These are phyloP conservation scores for Podaxis sp. DNA, from an alignment of 768 basidiomycete species.

Conservation along the genomic window DNA sequence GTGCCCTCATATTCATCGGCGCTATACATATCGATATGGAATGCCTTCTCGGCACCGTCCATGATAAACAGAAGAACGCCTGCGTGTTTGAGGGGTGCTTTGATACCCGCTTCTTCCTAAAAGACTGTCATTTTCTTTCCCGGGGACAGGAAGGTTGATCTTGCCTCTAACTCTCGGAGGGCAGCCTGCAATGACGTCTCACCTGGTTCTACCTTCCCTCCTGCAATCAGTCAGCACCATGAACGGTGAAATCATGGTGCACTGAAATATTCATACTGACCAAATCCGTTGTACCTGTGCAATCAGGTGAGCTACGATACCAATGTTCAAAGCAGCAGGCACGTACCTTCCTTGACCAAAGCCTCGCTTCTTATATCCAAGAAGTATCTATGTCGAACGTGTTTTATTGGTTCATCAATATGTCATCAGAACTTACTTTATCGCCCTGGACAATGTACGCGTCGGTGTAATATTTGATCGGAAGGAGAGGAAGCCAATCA, in stretches of 20 bases:
- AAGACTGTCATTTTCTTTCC: not conserved
- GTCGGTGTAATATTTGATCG: constrained; percentile 58
- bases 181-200: constrained; percentile 73
- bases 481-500: constrained; percentile 44
- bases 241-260: not conserved
- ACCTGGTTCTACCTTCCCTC: constrained; percentile 75
- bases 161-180: constrained; percentile 64
- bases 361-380: constrained; percentile 79
- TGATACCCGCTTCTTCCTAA: constrained; percentile 83
- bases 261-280: constrained; percentile 23
- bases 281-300: constrained; percentile 81
- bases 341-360: constrained; percentile 61
- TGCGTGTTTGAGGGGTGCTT: constrained; percentile 54
- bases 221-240: constrained; percentile 19
- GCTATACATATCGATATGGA: constrained; percentile 69
- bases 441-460: constrained; percentile 56
- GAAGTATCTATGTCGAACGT: constrained; percentile 42
- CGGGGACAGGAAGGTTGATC: not conserved
- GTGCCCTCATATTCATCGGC: constrained; percentile 57
- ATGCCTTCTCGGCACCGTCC: constrained; percentile 51
- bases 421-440: constrained; percentile 30
- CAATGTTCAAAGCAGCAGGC: not conserved
- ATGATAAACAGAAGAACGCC: constrained; percentile 64
- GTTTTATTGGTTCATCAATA: not conserved
- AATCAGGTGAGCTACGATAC: not conserved